Evolutionary conservation across 2,329 filamentous ascomycete species (phyloP).

Genomic region (Hymenoscyphus scutula): DNA sequence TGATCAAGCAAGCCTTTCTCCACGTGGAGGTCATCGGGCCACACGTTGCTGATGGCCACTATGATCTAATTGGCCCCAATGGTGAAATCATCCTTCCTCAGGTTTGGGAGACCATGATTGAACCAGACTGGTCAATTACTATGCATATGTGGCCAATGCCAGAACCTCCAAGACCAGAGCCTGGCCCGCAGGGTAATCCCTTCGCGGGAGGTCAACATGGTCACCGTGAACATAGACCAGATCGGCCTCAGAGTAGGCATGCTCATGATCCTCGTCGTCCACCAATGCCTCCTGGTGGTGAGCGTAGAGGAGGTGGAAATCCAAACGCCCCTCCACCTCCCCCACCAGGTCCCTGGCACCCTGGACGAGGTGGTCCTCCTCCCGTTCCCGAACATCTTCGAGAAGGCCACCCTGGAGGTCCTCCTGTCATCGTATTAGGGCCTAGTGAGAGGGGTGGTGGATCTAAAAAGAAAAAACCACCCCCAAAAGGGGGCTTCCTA

Average conservation of each 20-base stretch:
- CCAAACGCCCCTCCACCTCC: slow-evolving; percentile 8
- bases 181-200: slow-evolving; percentile 18
- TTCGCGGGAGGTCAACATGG: background rate
- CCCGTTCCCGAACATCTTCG: slow-evolving; percentile 9
- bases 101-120: slow-evolving; percentile 77
- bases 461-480: slow-evolving; percentile 20
- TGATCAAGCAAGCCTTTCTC: slow-evolving; percentile 80
- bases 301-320: background rate
- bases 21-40: slow-evolving; percentile 75
- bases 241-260: slow-evolving; percentile 15
- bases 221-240: slow-evolving; percentile 8
- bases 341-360: slow-evolving; percentile 18
- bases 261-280: slow-evolving; percentile 10
- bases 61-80: slow-evolving; percentile 75
- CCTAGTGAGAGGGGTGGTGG: slow-evolving; percentile 7
- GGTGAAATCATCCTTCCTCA: slow-evolving; percentile 79
- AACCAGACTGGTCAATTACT: slow-evolving; percentile 71
- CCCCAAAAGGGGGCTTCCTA: slow-evolving; percentile 23
- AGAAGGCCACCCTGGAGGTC: slow-evolving; percentile 14
- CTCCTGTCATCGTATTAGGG: slow-evolving; percentile 22
- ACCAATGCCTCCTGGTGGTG: background rate
- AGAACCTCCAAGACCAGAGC: slow-evolving; percentile 37
- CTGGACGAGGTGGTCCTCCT: slow-evolving; percentile 15
- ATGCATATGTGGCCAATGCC: slow-evolving; percentile 67
- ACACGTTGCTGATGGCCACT: slow-evolving; percentile 75